Evolutionary conservation across 257 asterid genomes (phyloP), one percentile per base, ranked within the genome.

Genomic region (Striga asiatica): DNA sequence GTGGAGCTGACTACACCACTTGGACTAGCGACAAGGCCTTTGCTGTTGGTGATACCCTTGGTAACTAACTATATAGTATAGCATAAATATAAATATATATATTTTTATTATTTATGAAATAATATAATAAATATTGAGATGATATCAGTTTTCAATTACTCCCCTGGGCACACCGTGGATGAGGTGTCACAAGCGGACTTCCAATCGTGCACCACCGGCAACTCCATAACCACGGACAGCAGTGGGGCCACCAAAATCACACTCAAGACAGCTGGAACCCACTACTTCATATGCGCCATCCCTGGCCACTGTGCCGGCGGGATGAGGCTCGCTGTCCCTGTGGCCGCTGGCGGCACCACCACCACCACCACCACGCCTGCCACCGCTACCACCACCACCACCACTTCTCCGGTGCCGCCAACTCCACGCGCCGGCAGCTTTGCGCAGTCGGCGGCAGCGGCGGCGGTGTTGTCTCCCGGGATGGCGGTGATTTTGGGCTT

Each of bases 281-380:
- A 72, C 58, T 82, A 78, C 81, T 85, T 64, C 76, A 76, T 82
- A 5, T 85, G 95, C 58, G 71, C 77, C 21, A 43, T 62, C 27
- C 75, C 74, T 13, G 83, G 93, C 62, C 95, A 85, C 38, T 85
- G 95, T 41, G 21, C 64, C 71, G 72, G 81, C 16, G 95, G 95
- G 31, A 80, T 80, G 93, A 85, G 78, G 74, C 75, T 85, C 1
- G 20, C 78, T 10, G 74, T 82, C 57, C 72, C 71, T 6, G 87
- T 74, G 1, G 67, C 71, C 8, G 10, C 70, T 0, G 60, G 70
- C 5, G 51, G 58, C 7, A 32, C 46, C 43, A 50, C 71, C 56
- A 14, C 66, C 64, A 28, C 65, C 3, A 6, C 75, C 0, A 13
- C 78, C 1, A n/a, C 78, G 0, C 22, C 67, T 50, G 61, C 38